These are phyloP conservation scores for Aspergillus chevalieri DNA, from an alignment of 2,329 filamentous ascomycete genomes.

Conservation along the genomic window DNA sequence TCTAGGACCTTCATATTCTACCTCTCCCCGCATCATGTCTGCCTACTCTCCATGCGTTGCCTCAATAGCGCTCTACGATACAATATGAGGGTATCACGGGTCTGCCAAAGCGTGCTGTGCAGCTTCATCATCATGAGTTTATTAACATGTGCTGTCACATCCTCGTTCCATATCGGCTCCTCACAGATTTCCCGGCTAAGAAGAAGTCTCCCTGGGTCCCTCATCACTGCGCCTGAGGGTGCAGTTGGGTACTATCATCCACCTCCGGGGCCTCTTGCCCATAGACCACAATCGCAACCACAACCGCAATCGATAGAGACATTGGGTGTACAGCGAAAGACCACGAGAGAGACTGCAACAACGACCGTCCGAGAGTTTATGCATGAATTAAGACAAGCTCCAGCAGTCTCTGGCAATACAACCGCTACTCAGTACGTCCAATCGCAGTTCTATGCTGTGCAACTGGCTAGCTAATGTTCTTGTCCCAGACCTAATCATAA, in stretches of 20 bases:
- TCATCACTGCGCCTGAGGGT: conserved; percentile 12
- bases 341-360: not conserved
- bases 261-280: conserved; percentile 9
- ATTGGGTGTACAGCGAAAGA: not conserved
- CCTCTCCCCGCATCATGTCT: not conserved
- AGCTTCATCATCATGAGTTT: conserved; percentile 6
- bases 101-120: conserved; percentile 3
- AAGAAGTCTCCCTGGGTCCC: conserved; percentile 16
- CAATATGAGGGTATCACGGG: not conserved
- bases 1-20: not conserved
- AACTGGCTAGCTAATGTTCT: not conserved
- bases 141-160: conserved; percentile 5
- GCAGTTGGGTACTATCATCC: conserved; percentile 16
- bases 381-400: conserved; percentile 5
- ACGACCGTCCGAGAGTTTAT: conserved; percentile 1
- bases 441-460: not conserved
- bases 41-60: not conserved
- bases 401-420: not conserved
- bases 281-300: conserved; percentile 2
- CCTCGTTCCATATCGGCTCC: conserved; percentile 7
- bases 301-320: not conserved
- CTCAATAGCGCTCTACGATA: not conserved
- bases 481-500: conserved; percentile 1
- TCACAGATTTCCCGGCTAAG: conserved; percentile 1
- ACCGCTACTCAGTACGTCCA: conserved; percentile 1